phyloP scores from a whole-genome alignment of 768 basidiomycete species.

The Chiua virens region DNA sequence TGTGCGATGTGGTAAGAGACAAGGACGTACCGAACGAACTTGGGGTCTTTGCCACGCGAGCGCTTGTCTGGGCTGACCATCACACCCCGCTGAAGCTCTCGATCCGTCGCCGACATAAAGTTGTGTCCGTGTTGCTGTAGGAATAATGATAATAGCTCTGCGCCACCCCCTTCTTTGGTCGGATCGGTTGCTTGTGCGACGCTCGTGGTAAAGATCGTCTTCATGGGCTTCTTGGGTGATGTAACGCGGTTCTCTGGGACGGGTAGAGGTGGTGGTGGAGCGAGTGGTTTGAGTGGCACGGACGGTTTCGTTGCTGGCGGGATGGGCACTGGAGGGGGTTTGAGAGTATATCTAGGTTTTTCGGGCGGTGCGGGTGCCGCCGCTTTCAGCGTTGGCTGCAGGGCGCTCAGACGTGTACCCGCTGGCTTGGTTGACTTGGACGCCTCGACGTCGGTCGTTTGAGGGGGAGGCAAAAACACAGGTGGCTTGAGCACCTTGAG shows the following conservation, averaged over 20 bases:
- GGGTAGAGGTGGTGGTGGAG: slow-evolving; percentile 34
- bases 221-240: slow-evolving; percentile 37
- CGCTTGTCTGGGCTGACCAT: slow-evolving; percentile 60
- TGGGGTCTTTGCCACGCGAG: slow-evolving; percentile 41
- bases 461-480: slow-evolving; percentile 4
- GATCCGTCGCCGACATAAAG: slow-evolving; percentile 36
- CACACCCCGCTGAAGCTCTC: slow-evolving; percentile 48
- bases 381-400: slow-evolving; percentile 8
- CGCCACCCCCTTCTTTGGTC: slow-evolving; percentile 47
- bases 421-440: slow-evolving; percentile 6
- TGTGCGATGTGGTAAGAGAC: not conserved
- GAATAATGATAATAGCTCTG: slow-evolving; percentile 54
- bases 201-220: slow-evolving; percentile 52
- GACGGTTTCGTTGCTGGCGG: slow-evolving; percentile 9
- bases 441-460: not conserved
- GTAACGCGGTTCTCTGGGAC: slow-evolving; percentile 5
- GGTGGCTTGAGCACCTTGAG: slow-evolving; percentile 21
- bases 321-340: slow-evolving; percentile 28
- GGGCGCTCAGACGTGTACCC: not conserved
- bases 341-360: slow-evolving; percentile 25
- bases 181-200: slow-evolving; percentile 54
- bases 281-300: slow-evolving; percentile 23
- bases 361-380: slow-evolving; percentile 8
- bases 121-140: slow-evolving; percentile 45
- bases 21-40: slow-evolving; percentile 46